Evolutionary conservation across 768 basidiomycete genomes (phyloP), one percentile per base, ranked within the genome.

Genomic region (Amanita pallidorosea): DNA sequence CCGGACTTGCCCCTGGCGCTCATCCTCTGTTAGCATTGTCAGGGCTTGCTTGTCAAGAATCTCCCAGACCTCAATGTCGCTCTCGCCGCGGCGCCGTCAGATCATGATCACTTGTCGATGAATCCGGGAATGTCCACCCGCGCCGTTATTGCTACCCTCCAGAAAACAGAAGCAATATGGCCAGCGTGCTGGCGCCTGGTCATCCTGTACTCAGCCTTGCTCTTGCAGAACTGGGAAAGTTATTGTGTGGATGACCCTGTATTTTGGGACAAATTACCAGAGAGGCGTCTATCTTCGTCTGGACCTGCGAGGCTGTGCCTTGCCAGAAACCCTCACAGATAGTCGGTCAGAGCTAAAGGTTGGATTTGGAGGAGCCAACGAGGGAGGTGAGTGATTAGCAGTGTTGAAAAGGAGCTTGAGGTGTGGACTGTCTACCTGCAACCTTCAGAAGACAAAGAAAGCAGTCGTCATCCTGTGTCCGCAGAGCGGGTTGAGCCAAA

Each of bases 121-220:
- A 20, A 13, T 20, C 27, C 15, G 7, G 5, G 13, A 7, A 34
- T 13, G 12, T 25, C 46, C 2, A 23, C 46, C 20, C 35, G n/a
- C 15, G 11, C 34, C 2, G 47, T 23, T 3, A 38, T 48, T 1
- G 7, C 34, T 2, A 38, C 47, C n/a, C 25, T 29, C n/a, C 46
- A n/a, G 15, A 35, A 47, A 37, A 8, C 34, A 7, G 46, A 22
- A n/a, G 35, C 15, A 6, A 41, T 1, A 58, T 90, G 4, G 61
- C 65, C 4, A 63, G 60, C 11, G 60, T 88, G 2, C 72, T 90
- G 15, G 64, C 69, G 0, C 62, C 69, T 7, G 86, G 85, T 1
- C 92, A 95, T 62, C 91, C 93, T 0, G 74, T 85, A 1, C 74
- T 87, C 1, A 88, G 79, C 0, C 68, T 94, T 20, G 80, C 85